These are phyloP conservation scores for Acidomyces sp. DNA, from an alignment of 495 filamentous ascomycete genomes.

Conservation along the genomic window DNA sequence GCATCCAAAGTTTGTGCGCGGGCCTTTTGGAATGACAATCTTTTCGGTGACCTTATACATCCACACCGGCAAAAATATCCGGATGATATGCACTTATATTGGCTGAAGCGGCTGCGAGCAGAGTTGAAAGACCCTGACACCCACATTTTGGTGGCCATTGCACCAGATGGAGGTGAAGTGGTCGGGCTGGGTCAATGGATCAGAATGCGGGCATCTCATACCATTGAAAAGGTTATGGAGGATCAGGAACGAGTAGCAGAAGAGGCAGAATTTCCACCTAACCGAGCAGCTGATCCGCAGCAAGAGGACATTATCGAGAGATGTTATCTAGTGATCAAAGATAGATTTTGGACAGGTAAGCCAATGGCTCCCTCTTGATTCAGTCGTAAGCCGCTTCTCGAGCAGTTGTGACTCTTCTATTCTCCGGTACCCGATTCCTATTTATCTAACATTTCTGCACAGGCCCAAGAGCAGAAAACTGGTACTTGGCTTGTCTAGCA, in stretches of 20 bases:
- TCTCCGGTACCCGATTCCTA: not conserved
- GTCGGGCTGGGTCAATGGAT: not conserved
- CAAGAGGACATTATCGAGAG: not conserved
- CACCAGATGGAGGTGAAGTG: not conserved
- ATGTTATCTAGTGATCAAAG: not conserved
- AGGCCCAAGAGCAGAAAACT: slow-evolving; percentile 4
- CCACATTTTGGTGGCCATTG: not conserved
- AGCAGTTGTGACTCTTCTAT: not conserved
- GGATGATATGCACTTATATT: slow-evolving; percentile 15
- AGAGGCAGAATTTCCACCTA: not conserved
- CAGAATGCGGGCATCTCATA: not conserved
- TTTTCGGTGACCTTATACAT: slow-evolving; percentile 22
- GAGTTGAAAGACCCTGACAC: slow-evolving; percentile 4
- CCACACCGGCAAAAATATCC: slow-evolving; percentile 14
- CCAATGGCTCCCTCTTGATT: not conserved
- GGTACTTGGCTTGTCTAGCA: slow-evolving; percentile 8
- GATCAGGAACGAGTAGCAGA: not conserved
- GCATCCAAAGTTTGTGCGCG: not conserved
- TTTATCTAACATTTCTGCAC: slow-evolving; percentile 7
- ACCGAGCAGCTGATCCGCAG: slow-evolving; percentile 2
- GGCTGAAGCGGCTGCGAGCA: slow-evolving; percentile 1
- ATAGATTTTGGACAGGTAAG: not conserved
- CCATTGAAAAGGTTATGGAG: not conserved
- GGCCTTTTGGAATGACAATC: slow-evolving; percentile 16
- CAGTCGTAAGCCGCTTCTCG: not conserved